These are phyloP conservation scores for Corynascus novoguineensis DNA, from an alignment of 495 filamentous ascomycete genomes.

Conservation along the genomic window DNA sequence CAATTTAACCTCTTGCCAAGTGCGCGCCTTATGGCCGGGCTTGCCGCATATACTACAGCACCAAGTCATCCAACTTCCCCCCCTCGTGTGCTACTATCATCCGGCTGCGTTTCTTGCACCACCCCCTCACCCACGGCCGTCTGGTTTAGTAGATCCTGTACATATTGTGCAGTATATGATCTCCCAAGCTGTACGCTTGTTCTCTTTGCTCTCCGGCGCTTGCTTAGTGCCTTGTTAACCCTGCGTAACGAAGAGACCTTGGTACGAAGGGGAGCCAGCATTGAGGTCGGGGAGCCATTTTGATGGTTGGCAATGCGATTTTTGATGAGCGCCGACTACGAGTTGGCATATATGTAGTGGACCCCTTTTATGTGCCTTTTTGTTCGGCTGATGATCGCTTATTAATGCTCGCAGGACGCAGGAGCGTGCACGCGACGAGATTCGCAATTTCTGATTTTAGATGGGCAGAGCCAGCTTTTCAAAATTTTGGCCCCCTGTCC, in stretches of 20 bases:
- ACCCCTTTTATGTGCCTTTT: too few relatives aligned
- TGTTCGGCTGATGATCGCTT: too few relatives aligned
- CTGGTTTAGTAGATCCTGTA: constrained; percentile 8
- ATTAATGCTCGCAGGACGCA: too few relatives aligned
- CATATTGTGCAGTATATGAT: constrained; percentile 10
- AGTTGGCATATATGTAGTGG: too few relatives aligned
- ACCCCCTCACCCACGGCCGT: neutral
- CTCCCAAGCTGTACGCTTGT: constrained; percentile 13
- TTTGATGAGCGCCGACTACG: constrained; percentile 7
- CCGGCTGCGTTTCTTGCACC: constrained; percentile 9
- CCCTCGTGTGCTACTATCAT: constrained; percentile 3
- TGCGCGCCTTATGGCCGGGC: constrained; percentile 12
- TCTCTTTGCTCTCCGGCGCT: constrained; percentile 12
- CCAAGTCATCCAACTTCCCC: constrained; percentile 9
- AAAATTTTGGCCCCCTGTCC: too few relatives aligned
- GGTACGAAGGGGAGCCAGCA: constrained; percentile 1
- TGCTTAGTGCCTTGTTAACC: neutral
- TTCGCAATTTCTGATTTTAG: too few relatives aligned
- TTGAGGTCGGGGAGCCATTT: constrained; percentile 6
- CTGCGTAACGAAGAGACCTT: constrained; percentile 2
- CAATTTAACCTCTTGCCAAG: constrained; percentile 11
- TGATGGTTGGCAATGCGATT: constrained; percentile 10
- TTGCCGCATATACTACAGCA: constrained; percentile 10
- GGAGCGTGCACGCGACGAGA: too few relatives aligned
- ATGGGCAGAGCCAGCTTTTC: too few relatives aligned